Conservation (phyloP, 2,329 filamentous ascomycete genomes). For the Didymella arachidicola region DNA sequence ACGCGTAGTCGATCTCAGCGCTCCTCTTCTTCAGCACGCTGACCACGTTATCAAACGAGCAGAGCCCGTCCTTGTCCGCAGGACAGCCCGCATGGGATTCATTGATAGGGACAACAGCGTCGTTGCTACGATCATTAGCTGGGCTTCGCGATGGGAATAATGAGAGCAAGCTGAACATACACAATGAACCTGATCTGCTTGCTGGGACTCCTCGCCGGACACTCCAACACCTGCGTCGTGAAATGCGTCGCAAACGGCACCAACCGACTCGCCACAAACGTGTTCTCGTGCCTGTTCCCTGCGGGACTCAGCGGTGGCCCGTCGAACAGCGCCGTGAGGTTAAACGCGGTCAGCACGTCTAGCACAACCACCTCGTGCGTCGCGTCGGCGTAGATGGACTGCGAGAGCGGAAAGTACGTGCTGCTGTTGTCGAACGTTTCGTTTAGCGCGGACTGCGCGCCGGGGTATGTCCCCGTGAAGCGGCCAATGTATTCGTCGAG, state of each 20-base stretch:
- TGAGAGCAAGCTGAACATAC: conserved; percentile 22
- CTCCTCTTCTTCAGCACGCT: conserved; percentile 38
- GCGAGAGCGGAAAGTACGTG: conserved; percentile 55
- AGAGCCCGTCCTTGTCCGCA: conserved; percentile 33
- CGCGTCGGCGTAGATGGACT: conserved; percentile 54
- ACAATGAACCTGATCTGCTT: conserved; percentile 45
- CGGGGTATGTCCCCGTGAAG: conserved; percentile 37
- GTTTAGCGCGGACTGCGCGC: conserved; percentile 31
- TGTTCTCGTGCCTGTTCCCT: conserved; percentile 32
- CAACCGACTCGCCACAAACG: conserved; percentile 39
- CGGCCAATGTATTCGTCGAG: conserved; percentile 42
- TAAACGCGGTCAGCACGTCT: conserved; percentile 41
- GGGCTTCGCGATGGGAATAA: background rate
- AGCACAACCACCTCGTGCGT: conserved; percentile 54
- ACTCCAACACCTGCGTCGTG: conserved; percentile 40
- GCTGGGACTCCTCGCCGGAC: conserved; percentile 27
- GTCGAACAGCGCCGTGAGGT: conserved; percentile 41
- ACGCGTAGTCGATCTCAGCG: conserved; percentile 38
- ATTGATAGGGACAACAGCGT: conserved; percentile 40
- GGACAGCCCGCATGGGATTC: conserved; percentile 37
- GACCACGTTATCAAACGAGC: conserved; percentile 41
- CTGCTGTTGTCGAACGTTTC: conserved; percentile 51
- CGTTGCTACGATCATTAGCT: conserved; percentile 28
- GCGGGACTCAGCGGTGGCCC: conserved; percentile 33
- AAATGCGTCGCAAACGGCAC: conserved; percentile 46